phyloP scores from a whole-genome alignment of 768 basidiomycete species.

The Chalciporus chontae region DNA sequence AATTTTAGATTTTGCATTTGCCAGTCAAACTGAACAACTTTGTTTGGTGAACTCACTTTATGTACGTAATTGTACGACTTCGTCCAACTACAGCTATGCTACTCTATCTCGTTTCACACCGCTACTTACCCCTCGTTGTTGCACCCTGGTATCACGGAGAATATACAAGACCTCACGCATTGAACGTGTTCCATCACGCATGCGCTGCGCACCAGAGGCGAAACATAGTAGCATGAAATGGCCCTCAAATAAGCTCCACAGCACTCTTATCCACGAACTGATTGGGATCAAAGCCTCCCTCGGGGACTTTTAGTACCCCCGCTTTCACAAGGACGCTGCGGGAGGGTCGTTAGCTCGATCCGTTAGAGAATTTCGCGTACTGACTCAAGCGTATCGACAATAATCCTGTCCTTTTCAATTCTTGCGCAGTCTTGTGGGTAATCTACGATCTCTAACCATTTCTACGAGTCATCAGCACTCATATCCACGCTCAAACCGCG shows the following conservation, averaged over 20 bases:
- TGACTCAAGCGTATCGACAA: slow-evolving; percentile 69
- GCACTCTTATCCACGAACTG: slow-evolving; percentile 58
- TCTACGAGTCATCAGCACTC: slow-evolving; percentile 36
- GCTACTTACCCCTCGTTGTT: slow-evolving; percentile 14
- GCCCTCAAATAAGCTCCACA: slow-evolving; percentile 43
- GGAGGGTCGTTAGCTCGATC: slow-evolving; percentile 1
- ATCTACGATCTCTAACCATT: slow-evolving; percentile 77
- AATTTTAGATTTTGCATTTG: slow-evolving; percentile 16
- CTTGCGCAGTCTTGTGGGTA: slow-evolving; percentile 66
- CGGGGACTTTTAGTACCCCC: slow-evolving; percentile 57
- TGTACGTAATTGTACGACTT: slow-evolving; percentile 14
- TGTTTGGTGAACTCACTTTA: not conserved
- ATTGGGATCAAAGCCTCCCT: slow-evolving; percentile 50
- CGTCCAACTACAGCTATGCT: not conserved
- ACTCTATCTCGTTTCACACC: slow-evolving; percentile 6
- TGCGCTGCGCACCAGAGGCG: not conserved
- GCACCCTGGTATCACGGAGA: not conserved
- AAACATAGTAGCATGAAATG: not conserved
- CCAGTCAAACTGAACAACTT: slow-evolving; percentile 2
- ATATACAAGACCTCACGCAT: not conserved
- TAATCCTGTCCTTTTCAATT: slow-evolving; percentile 56
- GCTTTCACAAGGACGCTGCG: slow-evolving; percentile 70
- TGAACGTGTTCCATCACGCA: not conserved
- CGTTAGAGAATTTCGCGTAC: slow-evolving; percentile 16
- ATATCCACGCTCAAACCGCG: not conserved